Evolutionary conservation across 257 asterid genomes (phyloP), one percentile per base, ranked within the genome.

Genomic region (Primulina eburnea): DNA sequence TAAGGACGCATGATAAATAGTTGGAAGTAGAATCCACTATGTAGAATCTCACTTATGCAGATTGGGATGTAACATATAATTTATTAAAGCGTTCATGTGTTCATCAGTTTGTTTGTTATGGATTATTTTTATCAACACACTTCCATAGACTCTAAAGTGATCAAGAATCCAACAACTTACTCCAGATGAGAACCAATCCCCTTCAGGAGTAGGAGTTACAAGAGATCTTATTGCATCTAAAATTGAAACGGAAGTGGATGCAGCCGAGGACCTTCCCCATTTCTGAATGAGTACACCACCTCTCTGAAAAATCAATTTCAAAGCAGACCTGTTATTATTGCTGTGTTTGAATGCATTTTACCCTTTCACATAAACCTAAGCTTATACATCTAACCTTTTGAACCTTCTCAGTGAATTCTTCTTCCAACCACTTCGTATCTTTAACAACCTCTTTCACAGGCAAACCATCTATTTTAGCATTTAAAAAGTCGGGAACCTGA

Each of bases 191-290:
- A 94, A 94, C 97, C 99, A 94, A 78, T 91, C 97, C 20, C 96
- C 99, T 65, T 89, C 84, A 0, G 96, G 97, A 1, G 99, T 94
- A 30, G 97, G 99, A 37, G 88, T 94, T 33, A 91, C 84, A 1
- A 94, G 99, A 67, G 99, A 89, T 71, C 84, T 89, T 40, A 94
- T 94, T 5, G 96, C 96, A 53, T 94, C 97, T 28, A 81, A 90
- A 6, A 94, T 79, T 7, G 97, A 94, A 61, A 91, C 97, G 66
- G 97, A 81, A 60, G 97, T 91, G n/a, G 99, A 94, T 67, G 97
- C 99, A 40, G 99, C 99, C 0, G 99, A 94, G 33, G 99, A 94
- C 80, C 99, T 81, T 77, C 99, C 99, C 99, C 99, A 94, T 84
- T 94, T 94, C 84, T 89, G 69, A 74, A 94, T 94, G 64, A 94